phyloP scores from a whole-genome alignment of 1,284 basidiomycete genomes.

The Ustilago bromivora region DNA sequence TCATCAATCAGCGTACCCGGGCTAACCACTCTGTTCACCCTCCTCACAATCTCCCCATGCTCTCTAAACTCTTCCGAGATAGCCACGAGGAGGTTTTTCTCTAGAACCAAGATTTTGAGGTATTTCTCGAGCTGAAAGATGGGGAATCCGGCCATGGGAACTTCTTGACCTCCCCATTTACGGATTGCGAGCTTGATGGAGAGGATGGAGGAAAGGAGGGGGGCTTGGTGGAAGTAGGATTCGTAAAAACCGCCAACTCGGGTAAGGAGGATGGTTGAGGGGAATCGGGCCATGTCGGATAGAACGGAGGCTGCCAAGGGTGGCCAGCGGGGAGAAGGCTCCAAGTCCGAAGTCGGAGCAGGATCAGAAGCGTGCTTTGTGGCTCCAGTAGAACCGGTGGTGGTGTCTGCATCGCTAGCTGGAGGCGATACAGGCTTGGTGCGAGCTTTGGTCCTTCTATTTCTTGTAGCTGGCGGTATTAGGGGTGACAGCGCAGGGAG shows the following conservation, averaged over 20 bases:
- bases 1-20: slow-evolving; percentile 68
- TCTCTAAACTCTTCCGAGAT: slow-evolving; percentile 64
- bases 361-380: not conserved
- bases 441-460: slow-evolving; percentile 8
- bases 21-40: slow-evolving; percentile 64
- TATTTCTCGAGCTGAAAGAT: slow-evolving; percentile 67
- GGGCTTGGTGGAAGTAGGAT: slow-evolving; percentile 68
- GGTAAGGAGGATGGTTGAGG: slow-evolving; percentile 64
- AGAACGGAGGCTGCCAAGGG: slow-evolving; percentile 61
- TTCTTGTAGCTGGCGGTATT: slow-evolving; percentile 5
- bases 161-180: slow-evolving; percentile 56
- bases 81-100: slow-evolving; percentile 62
- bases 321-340: slow-evolving; percentile 48
- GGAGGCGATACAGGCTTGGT: not conserved
- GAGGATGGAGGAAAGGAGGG: slow-evolving; percentile 49
- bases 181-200: slow-evolving; percentile 64
- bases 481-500: slow-evolving; percentile 16
- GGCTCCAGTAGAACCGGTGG: too few species aligned
- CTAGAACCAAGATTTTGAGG: slow-evolving; percentile 65
- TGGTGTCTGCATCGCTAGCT: too few species aligned
- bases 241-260: slow-evolving; percentile 68
- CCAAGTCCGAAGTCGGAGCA: not conserved
- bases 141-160: slow-evolving; percentile 68
- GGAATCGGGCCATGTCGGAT: slow-evolving; percentile 60
- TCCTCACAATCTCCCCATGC: slow-evolving; percentile 39